Percentiles rank a stretch among this genome's conserved stretches.
Conservation (phyloP, 2,329 filamentous ascomycete genomes). For the Pseudogymnoascus verrucosus region DNA sequence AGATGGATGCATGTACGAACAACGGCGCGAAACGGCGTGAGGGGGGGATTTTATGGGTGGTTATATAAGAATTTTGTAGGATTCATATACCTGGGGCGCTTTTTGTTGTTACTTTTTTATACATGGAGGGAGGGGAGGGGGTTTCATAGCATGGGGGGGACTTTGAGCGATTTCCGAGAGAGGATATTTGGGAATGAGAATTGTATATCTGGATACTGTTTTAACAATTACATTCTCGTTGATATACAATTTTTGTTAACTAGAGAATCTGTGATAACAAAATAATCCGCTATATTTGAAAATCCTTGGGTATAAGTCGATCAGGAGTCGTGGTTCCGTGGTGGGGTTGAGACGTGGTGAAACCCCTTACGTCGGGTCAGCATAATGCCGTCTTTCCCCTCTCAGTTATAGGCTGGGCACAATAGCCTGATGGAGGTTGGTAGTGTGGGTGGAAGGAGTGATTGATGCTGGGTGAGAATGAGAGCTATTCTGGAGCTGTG, state of each 20-base stretch:
- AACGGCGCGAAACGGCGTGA: not conserved
- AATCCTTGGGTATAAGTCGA: not conserved
- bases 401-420: not conserved
- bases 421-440: not conserved
- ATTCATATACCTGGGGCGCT: not conserved
- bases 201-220: not conserved
- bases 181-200: not conserved
- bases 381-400: not conserved
- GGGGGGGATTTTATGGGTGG: not conserved
- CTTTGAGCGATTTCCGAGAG: not conserved
- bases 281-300: not conserved
- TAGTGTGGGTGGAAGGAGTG: not conserved
- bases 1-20: constrained; percentile 1
- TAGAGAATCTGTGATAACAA: not conserved
- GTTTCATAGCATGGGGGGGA: not conserved
- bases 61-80: not conserved
- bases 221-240: not conserved
- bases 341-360: not conserved
- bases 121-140: not conserved
- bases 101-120: not conserved
- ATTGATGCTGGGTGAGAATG: not conserved
- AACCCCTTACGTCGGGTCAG: not conserved
- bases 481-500: too few relatives aligned
- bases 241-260: not conserved
- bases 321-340: not conserved